These are phyloP conservation scores for Hypoxylon crocopeplum DNA, from an alignment of 495 filamentous ascomycete species.

Conservation along the genomic window DNA sequence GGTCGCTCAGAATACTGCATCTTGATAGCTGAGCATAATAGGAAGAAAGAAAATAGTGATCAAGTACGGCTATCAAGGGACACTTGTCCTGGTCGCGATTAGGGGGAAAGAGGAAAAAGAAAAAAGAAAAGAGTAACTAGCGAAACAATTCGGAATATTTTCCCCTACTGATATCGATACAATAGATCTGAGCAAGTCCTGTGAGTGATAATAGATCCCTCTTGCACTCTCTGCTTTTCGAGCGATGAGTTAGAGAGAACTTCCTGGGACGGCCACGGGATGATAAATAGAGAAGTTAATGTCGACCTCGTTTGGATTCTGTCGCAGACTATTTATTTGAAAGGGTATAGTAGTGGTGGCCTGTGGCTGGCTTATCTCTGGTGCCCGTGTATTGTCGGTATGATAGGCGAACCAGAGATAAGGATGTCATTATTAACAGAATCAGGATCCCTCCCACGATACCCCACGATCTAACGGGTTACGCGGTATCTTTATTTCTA, in stretches of 20 bases:
- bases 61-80: conserved; percentile 9
- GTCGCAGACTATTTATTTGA: conserved; percentile 33
- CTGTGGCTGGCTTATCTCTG: conserved; percentile 39
- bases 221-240: conserved; percentile 1
- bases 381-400: conserved; percentile 29
- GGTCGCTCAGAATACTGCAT: background rate
- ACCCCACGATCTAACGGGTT: conserved; percentile 36
- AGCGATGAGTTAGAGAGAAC: background rate
- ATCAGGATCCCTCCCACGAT: conserved; percentile 36
- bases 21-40: conserved; percentile 3
- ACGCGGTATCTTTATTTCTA: conserved; percentile 32
- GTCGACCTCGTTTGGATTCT: conserved; percentile 11
- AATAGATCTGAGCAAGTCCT: background rate
- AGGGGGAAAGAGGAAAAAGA: background rate
- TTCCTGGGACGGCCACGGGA: conserved; percentile 7
- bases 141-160: conserved; percentile 2
- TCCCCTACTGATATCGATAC: background rate
- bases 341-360: conserved; percentile 26
- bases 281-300: conserved; percentile 19
- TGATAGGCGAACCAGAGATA: conserved; percentile 38
- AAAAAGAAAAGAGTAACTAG: background rate
- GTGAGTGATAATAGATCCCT: background rate
- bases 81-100: conserved; percentile 23
- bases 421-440: conserved; percentile 39
- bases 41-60: conserved; percentile 1